Evolutionary conservation across 257 asterid genomes (phyloP).

Genomic region (Solanum commersonii): DNA sequence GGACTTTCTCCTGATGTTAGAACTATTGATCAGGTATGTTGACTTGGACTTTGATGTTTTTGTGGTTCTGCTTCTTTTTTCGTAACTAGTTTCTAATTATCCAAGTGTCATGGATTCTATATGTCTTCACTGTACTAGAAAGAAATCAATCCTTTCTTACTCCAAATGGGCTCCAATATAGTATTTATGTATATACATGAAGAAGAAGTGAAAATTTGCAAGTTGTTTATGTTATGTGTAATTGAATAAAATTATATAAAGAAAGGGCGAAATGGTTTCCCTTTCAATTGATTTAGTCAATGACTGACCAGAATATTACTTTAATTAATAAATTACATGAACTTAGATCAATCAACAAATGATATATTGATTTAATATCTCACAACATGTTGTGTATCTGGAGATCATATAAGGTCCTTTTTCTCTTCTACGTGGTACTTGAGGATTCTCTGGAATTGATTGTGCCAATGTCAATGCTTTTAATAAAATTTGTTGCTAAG

Average conservation of each 20-base stretch:
- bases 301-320: not conserved
- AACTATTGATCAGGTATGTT: slow-evolving; percentile 84
- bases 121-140: not conserved
- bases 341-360: not conserved
- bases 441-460: not conserved
- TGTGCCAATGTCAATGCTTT: not conserved
- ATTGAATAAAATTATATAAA: not conserved
- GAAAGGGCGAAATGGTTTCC: not conserved
- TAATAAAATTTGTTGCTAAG: not conserved
- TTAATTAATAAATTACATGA: not conserved
- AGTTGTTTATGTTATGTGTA: not conserved
- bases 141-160: not conserved
- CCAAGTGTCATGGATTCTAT: not conserved
- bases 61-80: not conserved
- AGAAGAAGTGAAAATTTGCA: not conserved
- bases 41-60: not conserved
- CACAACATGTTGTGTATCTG: not conserved
- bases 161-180: not conserved
- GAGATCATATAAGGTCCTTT: not conserved
- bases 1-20: slow-evolving; percentile 97
- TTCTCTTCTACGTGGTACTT: not conserved
- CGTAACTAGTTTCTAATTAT: not conserved
- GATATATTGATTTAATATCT: not conserved
- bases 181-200: not conserved
- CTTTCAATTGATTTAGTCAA: not conserved